A percentile compares a stretch with the other conserved stretches of the same genome.
phyloP scores from a whole-genome alignment of 352 stramenopile genomes.

The Globisporangium heterothallicum region DNA sequence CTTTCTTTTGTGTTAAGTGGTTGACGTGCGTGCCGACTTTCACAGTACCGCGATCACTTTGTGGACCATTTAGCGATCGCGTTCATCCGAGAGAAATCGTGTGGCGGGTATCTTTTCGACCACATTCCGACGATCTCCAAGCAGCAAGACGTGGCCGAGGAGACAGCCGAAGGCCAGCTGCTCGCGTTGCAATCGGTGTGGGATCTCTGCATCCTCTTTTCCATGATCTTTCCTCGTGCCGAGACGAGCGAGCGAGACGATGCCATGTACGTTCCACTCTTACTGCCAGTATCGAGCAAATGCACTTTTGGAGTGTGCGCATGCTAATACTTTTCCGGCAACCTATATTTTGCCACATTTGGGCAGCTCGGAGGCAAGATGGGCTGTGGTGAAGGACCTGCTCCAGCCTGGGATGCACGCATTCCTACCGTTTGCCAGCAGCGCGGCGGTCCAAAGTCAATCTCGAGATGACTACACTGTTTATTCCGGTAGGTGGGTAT shows the following conservation, averaged over 20 bases:
- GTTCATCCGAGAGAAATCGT: constrained; percentile 34
- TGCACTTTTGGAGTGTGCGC: neutral
- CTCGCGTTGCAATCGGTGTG: constrained; percentile 18
- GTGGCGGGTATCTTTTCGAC: constrained; percentile 33
- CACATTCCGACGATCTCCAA: constrained; percentile 15
- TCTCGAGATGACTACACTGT: constrained; percentile 11
- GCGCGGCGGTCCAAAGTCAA: neutral
- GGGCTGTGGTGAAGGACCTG: constrained; percentile 38
- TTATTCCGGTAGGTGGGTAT: constrained; percentile 1
- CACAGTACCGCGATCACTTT: constrained; percentile 23
- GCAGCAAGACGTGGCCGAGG: neutral
- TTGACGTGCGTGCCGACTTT: no score
- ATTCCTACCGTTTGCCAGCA: constrained; percentile 35
- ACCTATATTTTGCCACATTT: no score
- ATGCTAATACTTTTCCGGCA: no score
- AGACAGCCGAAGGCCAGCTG: constrained; percentile 16
- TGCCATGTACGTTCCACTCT: constrained; percentile 6
- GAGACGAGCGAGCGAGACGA: constrained; percentile 1
- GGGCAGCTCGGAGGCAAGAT: constrained; percentile 31
- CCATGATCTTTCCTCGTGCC: neutral
- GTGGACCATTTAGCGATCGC: constrained; percentile 32
- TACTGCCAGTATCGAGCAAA: no score
- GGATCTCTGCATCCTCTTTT: constrained; percentile 18
- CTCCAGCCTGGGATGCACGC: constrained; percentile 27
- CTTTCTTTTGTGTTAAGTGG: constrained; percentile 1